A percentile compares a stretch with the other conserved stretches of the same genome.
phyloP scores from a whole-genome alignment of 139 green algal species.

The Bryopsis sp. region DNA sequence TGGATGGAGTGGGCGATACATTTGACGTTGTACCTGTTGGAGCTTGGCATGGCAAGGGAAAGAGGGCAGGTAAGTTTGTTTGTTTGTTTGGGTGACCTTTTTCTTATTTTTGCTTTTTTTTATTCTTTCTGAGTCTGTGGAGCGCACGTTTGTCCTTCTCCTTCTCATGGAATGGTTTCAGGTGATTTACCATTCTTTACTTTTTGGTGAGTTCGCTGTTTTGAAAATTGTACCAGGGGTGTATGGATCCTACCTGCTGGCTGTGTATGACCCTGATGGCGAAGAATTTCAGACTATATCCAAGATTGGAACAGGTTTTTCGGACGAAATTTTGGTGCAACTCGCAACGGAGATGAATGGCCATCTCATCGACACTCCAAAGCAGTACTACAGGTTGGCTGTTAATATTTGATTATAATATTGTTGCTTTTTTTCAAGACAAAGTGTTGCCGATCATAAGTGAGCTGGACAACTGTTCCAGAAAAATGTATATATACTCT shows the following conservation, averaged over 20 bases:
- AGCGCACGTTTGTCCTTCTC: too few relatives aligned
- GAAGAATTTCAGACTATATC: slow-evolving; percentile 73
- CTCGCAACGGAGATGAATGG: slow-evolving; percentile 55
- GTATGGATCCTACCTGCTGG: slow-evolving; percentile 90
- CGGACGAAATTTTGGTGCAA: slow-evolving; percentile 70
- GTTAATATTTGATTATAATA: too few relatives aligned
- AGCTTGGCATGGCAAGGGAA: slow-evolving; percentile 68
- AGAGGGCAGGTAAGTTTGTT: too few relatives aligned
- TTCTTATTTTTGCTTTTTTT: too few relatives aligned
- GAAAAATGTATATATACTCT: slow-evolving; percentile 10
- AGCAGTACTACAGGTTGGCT: slow-evolving; percentile 63
- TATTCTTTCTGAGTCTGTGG: too few relatives aligned
- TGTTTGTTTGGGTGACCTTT: background rate
- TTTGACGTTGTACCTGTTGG: slow-evolving; percentile 91
- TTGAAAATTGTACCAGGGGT: too few relatives aligned
- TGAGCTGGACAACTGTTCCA: slow-evolving; percentile 12
- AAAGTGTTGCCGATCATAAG: too few relatives aligned
- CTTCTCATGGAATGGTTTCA: too few relatives aligned
- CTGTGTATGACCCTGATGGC: slow-evolving; percentile 72
- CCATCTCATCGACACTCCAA: slow-evolving; percentile 44
- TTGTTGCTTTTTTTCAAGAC: too few relatives aligned
- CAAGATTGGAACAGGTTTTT: slow-evolving; percentile 96
- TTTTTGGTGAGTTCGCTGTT: too few relatives aligned
- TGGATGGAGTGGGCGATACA: slow-evolving; percentile 88
- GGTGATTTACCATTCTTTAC: too few relatives aligned